Conservation (phyloP, 352 stramenopile species). For the Globisporangium parvum region DNA sequence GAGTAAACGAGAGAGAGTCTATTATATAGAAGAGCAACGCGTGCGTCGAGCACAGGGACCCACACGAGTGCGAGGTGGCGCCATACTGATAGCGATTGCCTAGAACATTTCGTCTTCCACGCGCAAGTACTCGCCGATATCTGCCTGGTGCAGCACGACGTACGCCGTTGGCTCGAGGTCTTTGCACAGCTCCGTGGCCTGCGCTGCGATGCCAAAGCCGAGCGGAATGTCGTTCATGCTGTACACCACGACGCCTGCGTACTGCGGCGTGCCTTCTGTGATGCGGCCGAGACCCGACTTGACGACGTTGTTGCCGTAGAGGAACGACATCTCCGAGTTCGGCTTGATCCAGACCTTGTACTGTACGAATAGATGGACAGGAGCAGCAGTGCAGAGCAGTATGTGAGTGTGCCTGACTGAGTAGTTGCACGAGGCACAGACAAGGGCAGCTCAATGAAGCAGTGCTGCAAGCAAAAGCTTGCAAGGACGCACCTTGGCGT, state of each 20-base stretch:
- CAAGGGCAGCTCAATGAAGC: not conserved
- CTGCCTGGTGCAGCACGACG: slow-evolving; percentile 98
- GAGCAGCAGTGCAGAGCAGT: not conserved
- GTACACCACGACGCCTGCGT: slow-evolving; percentile 98
- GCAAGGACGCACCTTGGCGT: slow-evolving; percentile 83
- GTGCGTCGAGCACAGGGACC: slow-evolving; percentile 4
- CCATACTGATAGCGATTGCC: too few relatives aligned
- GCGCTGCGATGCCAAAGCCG: slow-evolving; percentile 96
- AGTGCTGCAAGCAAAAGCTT: not conserved
- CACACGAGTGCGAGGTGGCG: too few relatives aligned
- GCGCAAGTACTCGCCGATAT: slow-evolving; percentile 99
- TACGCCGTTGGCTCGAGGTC: slow-evolving; percentile 95
- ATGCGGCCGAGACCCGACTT: slow-evolving; percentile 97
- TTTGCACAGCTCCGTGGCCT: slow-evolving; percentile 94
- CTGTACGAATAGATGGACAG: slow-evolving; percentile 18
- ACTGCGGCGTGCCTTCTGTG: slow-evolving; percentile 97
- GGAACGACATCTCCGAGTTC: slow-evolving; percentile 98
- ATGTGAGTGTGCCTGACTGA: not conserved
- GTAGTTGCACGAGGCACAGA: too few relatives aligned
- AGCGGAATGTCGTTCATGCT: slow-evolving; percentile 98
- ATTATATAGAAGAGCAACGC: not conserved
- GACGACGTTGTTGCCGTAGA: slow-evolving; percentile 99
- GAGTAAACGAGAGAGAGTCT: not conserved
- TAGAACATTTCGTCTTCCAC: slow-evolving; percentile 98
- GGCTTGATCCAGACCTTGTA: slow-evolving; percentile 99